Evolutionary conservation across 2,329 filamentous ascomycete species (phyloP), one percentile per base, ranked within the genome.

Genomic region (Colletotrichum cordylinicola): DNA sequence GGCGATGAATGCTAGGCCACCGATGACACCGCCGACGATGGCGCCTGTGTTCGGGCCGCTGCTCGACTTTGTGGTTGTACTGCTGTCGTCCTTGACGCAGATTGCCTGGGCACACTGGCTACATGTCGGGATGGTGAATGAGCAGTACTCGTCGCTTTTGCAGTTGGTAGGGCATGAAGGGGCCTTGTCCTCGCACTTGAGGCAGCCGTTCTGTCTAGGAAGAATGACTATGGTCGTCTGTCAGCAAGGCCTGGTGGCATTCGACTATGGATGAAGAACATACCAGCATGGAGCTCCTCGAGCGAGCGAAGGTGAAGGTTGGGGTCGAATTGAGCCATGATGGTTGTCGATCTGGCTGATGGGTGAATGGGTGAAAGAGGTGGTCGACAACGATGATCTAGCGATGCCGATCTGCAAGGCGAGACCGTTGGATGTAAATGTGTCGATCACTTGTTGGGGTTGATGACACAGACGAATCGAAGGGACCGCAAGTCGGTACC

Each of bases 1-100:
- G n/a, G 90, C 93, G 68, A 98, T 89, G 61, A 93, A 89, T n/a
- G 90, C 89, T 16, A 98, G 84, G 79, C 96, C 97, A 78, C 96
- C 97, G 58, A 98, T 87, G 12, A 98, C 96, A 78, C 96, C 96
- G 78, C 97, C 97, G 3, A 94, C 96, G 78, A 99, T 98, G 39
- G 95, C 95, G 56, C 96, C 96, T 2, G 93, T 88, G 79, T 95
- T 96, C 9, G 94, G 91, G 13, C 86, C 86, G 48, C 43, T 70
- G 74, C 79, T 72, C 55, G 78, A 79, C 55, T 79, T 73, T 8
- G 78, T 70, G 2, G 74, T 70, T 3, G 43, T 29, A n/a, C 52
- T 18, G 72, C 74, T 39, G 78, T 80, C 81, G 58, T 84, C 82
- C 48, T 79, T 77, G 66, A 85, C 81, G 80, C 91, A 91, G 75